Evolutionary conservation across 352 stramenopile species (phyloP), one percentile per base, ranked within the genome.

Genomic region (Phytophthora multivora): DNA sequence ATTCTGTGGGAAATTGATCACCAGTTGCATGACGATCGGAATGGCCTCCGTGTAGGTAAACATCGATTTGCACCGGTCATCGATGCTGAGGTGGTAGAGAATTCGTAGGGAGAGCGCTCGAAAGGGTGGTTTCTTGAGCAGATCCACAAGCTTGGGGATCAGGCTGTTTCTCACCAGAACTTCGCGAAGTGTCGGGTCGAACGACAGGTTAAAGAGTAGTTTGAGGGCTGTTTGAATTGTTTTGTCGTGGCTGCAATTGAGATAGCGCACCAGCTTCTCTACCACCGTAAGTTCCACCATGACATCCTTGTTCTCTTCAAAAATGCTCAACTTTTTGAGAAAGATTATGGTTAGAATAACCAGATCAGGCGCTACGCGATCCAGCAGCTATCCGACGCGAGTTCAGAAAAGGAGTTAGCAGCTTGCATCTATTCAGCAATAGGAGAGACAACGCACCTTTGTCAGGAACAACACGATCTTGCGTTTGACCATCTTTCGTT

Each of bases 401-500:
- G 26, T 10, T 9, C 33, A 15, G 79, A 58, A 38, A 36, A 49
- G 10, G 42, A 28, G 50, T 51, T 23, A 45, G 31, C 15, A 23
- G 7, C 16, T 12, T 59, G 15, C 18, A 56, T 18, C 11, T 6
- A 36, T 36, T 15, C 1, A 12, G 4, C 23, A 19, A 23, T n/a
- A 53, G 26, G 18, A 53, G n/a, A 23, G 18, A n/a, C 2, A 23
- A 21, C 4, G 41, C 19, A 59, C 84, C 80, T 93, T 92, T n/a
- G 83, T 74, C 5, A 96, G 63, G 41, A 91, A 86, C 21, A 77
- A n/a, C 18, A 93, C 80, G 63, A 91, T 90, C 72, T 95, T 96
- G 51, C 90, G 93, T 66, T 98, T 98, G 31, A 97, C 89, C 93
- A 98, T 98, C 69, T 98, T 99, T 19, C 83, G 74, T 64, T 98